These are phyloP conservation scores for Lodderomyces margitis DNA, from an alignment of 1,139 yeast species.

Conservation along the genomic window DNA sequence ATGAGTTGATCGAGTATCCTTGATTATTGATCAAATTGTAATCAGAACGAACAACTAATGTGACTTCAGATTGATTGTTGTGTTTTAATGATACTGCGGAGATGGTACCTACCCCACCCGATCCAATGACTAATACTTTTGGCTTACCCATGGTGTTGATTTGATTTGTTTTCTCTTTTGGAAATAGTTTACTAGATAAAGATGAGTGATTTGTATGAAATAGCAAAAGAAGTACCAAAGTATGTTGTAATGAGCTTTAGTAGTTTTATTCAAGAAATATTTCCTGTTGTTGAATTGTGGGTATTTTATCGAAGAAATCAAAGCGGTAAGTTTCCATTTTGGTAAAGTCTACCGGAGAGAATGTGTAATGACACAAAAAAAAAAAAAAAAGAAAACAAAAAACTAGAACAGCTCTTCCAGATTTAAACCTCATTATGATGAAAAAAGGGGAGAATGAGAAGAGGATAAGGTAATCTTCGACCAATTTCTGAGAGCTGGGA, in stretches of 20 bases:
- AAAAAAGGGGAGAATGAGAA: no score
- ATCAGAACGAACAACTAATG: constrained; percentile 66
- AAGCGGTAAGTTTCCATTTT: constrained; percentile 2
- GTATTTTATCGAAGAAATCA: no score
- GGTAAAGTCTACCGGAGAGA: neutral
- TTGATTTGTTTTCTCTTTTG: neutral
- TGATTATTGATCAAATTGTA: constrained; percentile 48
- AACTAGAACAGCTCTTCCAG: no score
- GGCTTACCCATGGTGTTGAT: constrained; percentile 18
- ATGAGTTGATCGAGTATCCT: constrained; percentile 62
- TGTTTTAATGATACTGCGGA: constrained; percentile 58
- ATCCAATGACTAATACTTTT: constrained; percentile 40
- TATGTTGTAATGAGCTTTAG: neutral
- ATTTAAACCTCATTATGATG: no score
- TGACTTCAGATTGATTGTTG: constrained; percentile 48
- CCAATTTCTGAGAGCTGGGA: no score
- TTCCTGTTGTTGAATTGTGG: neutral
- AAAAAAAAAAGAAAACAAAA: no score
- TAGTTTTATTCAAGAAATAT: neutral
- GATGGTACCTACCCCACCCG: constrained; percentile 67
- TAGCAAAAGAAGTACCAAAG: no score
- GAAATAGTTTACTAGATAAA: no score
- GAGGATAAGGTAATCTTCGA: no score
- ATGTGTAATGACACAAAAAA: neutral
- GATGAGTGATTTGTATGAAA: no score